Conservation (phyloP, 2,329 filamentous ascomycete genomes). For the Shiraia sp. region DNA sequence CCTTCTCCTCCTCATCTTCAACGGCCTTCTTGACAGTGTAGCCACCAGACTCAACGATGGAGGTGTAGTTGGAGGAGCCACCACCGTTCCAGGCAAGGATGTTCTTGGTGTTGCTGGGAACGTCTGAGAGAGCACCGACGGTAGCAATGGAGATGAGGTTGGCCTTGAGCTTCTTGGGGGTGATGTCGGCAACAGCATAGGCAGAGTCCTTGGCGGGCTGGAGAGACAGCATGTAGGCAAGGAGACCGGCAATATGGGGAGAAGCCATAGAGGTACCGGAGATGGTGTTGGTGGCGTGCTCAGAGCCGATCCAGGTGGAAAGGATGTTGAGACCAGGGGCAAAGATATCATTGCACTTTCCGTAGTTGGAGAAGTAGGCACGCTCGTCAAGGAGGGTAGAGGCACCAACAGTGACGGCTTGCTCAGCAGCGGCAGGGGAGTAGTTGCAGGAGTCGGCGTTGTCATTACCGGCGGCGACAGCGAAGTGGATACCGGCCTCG, state of each 20-base stretch:
- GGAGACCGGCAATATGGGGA: conserved; percentile 91
- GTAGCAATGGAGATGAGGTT: conserved; percentile 85
- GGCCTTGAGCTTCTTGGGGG: conserved; percentile 91
- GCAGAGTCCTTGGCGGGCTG: conserved; percentile 89
- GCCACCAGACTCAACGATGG: conserved; percentile 74
- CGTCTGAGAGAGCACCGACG: conserved; percentile 73
- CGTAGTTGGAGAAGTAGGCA: conserved; percentile 99
- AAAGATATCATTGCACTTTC: conserved; percentile 99
- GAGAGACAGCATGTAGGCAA: conserved; percentile 97
- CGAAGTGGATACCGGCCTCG: conserved; percentile 90
- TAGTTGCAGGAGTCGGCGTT: conserved; percentile 99
- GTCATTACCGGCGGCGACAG: conserved; percentile 97
- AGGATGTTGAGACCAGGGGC: conserved; percentile 95
- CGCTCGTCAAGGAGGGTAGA: conserved; percentile 92
- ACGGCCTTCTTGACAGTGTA: conserved; percentile 59
- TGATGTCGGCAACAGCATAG: conserved; percentile 86
- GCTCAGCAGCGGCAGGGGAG: conserved; percentile 89
- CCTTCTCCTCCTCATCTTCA: conserved; percentile 42
- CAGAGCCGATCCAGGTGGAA: conserved; percentile 98
- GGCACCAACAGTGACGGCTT: conserved; percentile 94
- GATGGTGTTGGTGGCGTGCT: conserved; percentile 97
- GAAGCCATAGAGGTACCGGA: conserved; percentile 99
- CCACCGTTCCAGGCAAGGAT: conserved; percentile 99
- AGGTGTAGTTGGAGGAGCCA: conserved; percentile 86
- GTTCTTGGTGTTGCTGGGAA: conserved; percentile 87